Evolutionary conservation across 768 basidiomycete genomes (phyloP).

Genomic region (Paxillus ammoniavirescens): DNA sequence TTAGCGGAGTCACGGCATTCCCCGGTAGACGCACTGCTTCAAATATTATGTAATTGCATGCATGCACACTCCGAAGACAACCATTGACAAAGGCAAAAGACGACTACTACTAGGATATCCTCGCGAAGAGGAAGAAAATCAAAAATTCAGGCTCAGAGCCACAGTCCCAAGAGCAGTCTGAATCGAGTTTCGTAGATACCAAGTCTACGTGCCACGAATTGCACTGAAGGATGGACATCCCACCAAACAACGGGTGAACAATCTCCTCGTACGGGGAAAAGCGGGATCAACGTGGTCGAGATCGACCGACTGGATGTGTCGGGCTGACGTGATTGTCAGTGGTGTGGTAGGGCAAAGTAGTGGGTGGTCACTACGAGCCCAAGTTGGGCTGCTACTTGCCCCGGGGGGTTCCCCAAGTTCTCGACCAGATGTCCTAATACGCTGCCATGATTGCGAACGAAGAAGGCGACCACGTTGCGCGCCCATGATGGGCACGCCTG

Average conservation of each 20-base stretch:
- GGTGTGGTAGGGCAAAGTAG: too few relatives aligned
- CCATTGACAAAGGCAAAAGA: too few relatives aligned
- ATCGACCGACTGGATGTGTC: neutral
- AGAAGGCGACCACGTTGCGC: neutral
- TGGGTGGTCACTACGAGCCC: too few relatives aligned
- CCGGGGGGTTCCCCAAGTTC: too few relatives aligned
- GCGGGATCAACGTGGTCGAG: neutral
- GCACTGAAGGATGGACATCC: conserved; percentile 11
- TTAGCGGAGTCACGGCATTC: conserved; percentile 19
- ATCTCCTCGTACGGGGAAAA: conserved; percentile 1
- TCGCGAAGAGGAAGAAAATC: too few relatives aligned
- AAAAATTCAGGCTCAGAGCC: neutral
- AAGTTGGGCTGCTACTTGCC: too few relatives aligned
- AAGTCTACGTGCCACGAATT: conserved; percentile 16
- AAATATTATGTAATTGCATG: too few relatives aligned
- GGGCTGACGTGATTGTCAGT: too few relatives aligned
- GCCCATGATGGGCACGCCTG: neutral
- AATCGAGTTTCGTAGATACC: conserved; percentile 16
- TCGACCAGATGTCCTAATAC: too few relatives aligned
- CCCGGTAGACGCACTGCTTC: neutral
- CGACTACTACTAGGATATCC: too few relatives aligned
- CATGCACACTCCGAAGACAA: too few relatives aligned
- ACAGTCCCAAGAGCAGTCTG: conserved; percentile 22
- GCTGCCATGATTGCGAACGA: too few relatives aligned
- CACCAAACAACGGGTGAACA: neutral